Conservation (phyloP, 2,329 filamentous ascomycete genomes). For the Xylariaceae sp. region DNA sequence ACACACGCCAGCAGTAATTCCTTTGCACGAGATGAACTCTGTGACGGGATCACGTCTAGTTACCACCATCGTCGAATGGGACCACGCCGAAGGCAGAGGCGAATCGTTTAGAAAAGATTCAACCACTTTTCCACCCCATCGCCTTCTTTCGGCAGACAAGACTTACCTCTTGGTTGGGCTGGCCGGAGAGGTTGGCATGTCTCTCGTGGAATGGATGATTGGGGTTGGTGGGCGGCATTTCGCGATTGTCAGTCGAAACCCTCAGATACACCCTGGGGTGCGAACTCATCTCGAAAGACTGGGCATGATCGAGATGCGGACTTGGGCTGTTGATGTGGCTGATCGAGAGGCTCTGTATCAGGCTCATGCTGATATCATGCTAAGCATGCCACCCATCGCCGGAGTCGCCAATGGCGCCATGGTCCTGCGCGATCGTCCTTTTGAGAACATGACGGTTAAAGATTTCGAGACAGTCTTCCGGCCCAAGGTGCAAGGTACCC, state of each 20-base stretch:
- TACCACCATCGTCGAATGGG: no score
- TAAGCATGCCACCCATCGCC: constrained; percentile 32
- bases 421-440: constrained; percentile 34
- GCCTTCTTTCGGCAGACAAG: constrained; percentile 26
- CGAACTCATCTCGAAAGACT: constrained; percentile 20
- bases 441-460: constrained; percentile 27
- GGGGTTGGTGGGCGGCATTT: constrained; percentile 32
- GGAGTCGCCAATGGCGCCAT: constrained; percentile 42
- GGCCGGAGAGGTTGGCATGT: constrained; percentile 30
- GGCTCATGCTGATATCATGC: constrained; percentile 8
- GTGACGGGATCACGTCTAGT: no score
- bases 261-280: constrained; percentile 27
- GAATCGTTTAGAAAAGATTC: no score
- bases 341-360: constrained; percentile 10
- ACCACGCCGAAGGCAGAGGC: no score
- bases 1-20: no score
- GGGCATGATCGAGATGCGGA: constrained; percentile 13
- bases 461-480: constrained; percentile 23
- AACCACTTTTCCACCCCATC: no score
- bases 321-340: constrained; percentile 21
- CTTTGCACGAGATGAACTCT: no score
- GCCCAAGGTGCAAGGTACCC: constrained; percentile 35
- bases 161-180: constrained; percentile 1
- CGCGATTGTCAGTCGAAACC: constrained; percentile 34
- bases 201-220: constrained; percentile 37